Evolutionary conservation across 2,329 filamentous ascomycete genomes (phyloP).

Genomic region (Spiromastix sp.): DNA sequence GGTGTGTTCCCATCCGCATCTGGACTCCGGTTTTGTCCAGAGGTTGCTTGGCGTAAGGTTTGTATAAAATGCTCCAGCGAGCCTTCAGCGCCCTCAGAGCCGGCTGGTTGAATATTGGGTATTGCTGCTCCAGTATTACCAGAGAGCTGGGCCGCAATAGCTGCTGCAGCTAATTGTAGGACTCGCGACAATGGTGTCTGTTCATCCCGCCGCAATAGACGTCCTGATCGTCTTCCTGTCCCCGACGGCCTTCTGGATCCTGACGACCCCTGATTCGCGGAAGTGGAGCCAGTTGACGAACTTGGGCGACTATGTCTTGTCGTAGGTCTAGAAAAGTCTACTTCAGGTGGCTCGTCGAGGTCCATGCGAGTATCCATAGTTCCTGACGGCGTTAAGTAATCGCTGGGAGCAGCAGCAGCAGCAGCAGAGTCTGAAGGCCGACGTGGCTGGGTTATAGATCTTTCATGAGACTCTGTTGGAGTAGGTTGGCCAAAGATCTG

Average conservation of each 20-base stretch:
- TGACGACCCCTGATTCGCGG: constrained; percentile 21
- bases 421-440: constrained; percentile 21
- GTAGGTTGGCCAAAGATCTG: constrained; percentile 33
- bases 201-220: constrained; percentile 46
- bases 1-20: constrained; percentile 13
- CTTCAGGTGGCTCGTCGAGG: constrained; percentile 29
- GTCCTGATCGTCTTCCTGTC: constrained; percentile 41
- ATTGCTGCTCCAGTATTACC: constrained; percentile 48
- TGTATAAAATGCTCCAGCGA: constrained; percentile 54
- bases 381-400: constrained; percentile 25
- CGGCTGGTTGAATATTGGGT: constrained; percentile 44
- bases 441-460: constrained; percentile 17
- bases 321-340: constrained; percentile 33
- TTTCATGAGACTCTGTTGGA: constrained; percentile 14
- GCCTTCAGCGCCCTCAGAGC: constrained; percentile 48
- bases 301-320: constrained; percentile 18
- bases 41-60: constrained; percentile 53
- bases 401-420: constrained; percentile 22
- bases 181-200: constrained; percentile 53
- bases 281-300: constrained; percentile 17
- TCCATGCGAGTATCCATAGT: constrained; percentile 32
- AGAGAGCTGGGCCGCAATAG: constrained; percentile 54
- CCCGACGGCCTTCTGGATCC: constrained; percentile 30
- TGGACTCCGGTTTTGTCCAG: constrained; percentile 38
- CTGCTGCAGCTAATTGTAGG: constrained; percentile 52